Percentiles rank a stretch among this genome's conserved stretches.
Conservation (phyloP, 2,329 filamentous ascomycete species). For the Alternaria conjuncta region DNA sequence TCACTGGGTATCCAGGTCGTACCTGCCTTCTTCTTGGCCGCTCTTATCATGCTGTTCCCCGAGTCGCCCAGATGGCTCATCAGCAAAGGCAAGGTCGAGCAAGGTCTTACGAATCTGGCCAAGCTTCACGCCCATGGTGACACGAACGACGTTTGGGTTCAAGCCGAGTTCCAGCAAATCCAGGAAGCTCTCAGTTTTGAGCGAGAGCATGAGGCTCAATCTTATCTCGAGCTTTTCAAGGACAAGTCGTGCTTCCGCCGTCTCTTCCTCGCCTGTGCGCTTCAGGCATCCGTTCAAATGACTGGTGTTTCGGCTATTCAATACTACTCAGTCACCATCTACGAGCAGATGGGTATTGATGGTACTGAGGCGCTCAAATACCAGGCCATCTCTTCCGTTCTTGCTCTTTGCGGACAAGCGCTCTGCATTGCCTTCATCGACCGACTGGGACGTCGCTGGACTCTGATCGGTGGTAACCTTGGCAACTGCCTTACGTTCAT, state of each 20-base stretch:
- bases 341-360: conserved; percentile 71
- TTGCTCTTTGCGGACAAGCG: conserved; percentile 72
- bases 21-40: conserved; percentile 68
- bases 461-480: conserved; percentile 72
- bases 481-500: conserved; percentile 78
- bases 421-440: conserved; percentile 74
- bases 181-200: conserved; percentile 70
- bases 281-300: conserved; percentile 78
- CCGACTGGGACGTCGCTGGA: conserved; percentile 72
- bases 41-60: conserved; percentile 74
- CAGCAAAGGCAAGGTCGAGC: conserved; percentile 68
- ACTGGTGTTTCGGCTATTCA: conserved; percentile 71
- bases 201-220: conserved; percentile 72
- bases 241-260: conserved; percentile 72
- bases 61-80: conserved; percentile 75
- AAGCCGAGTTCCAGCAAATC: conserved; percentile 75
- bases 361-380: conserved; percentile 72
- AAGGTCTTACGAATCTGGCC: conserved; percentile 71
- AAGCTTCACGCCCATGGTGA: conserved; percentile 74
- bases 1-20: conserved; percentile 73
- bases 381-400: conserved; percentile 75
- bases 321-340: conserved; percentile 74
- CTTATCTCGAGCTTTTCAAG: conserved; percentile 72
- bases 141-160: conserved; percentile 70
- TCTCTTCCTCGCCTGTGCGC: conserved; percentile 70